Evolutionary conservation across 2,329 filamentous ascomycete species (phyloP).

Genomic region (Xylaria sp.): DNA sequence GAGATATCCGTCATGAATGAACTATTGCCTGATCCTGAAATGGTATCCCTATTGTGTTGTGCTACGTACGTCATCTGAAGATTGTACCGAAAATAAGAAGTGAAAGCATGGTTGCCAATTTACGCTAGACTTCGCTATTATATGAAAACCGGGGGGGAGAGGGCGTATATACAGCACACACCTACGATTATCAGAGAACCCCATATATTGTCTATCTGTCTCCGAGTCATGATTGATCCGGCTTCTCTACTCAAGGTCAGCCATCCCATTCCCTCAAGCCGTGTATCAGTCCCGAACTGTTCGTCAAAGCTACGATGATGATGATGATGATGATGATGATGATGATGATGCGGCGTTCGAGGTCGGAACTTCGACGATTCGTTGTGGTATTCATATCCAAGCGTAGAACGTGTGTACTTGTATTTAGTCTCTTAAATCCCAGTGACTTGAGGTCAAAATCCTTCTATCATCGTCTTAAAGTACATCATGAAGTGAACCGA

Average conservation of each 20-base stretch:
- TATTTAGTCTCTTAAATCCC: conserved; percentile 3
- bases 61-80: no score
- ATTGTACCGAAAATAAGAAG: no score
- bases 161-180: no score
- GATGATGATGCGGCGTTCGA: background rate
- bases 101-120: no score
- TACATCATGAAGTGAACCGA: conserved; percentile 16
- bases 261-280: background rate
- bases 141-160: no score
- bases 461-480: conserved; percentile 10
- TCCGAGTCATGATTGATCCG: background rate
- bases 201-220: background rate
- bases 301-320: background rate
- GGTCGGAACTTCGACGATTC: background rate
- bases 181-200: background rate
- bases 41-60: no score
- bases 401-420: background rate
- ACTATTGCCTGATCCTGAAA: no score
- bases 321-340: background rate
- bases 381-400: conserved; percentile 6
- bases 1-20: no score
- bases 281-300: background rate
- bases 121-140: no score
- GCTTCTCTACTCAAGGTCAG: background rate
- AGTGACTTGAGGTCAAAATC: background rate